Percentiles rank a stretch among this genome's conserved stretches.
Conservation (phyloP, 345 rosid species). For the Salix dunnii region DNA sequence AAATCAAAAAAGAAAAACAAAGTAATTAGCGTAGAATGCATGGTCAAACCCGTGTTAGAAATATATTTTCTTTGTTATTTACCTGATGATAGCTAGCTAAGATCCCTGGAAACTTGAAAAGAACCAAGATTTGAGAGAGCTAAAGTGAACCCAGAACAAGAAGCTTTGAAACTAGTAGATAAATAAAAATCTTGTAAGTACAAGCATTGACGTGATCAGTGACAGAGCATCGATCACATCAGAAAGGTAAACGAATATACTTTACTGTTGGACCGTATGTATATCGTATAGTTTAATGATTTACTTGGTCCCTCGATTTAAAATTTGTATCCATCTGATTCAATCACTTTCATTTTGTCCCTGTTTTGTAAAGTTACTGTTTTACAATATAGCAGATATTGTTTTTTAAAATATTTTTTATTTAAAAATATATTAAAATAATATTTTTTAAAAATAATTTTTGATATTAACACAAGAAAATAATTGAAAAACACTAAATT, state of each 20-base stretch:
- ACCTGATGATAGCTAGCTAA: not conserved
- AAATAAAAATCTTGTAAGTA: not conserved
- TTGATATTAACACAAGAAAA: no score
- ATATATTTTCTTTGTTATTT: not conserved
- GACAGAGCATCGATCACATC: not conserved
- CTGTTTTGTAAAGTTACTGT: no score
- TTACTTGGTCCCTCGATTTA: not conserved
- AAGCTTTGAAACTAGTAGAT: not conserved
- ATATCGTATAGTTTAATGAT: not conserved
- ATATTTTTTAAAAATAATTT: no score
- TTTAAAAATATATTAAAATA: no score
- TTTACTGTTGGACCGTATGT: not conserved
- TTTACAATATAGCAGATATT: no score
- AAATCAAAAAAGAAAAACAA: not conserved
- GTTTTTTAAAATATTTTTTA: no score
- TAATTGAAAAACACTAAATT: no score
- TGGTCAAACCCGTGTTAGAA: no score
- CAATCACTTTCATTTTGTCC: not conserved
- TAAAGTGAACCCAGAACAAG: not conserved
- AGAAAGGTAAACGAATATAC: not conserved
- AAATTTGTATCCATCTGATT: no score
- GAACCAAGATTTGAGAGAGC: not conserved
- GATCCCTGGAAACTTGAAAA: not conserved
- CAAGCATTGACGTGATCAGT: not conserved
- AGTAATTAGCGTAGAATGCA: not conserved